These are phyloP conservation scores for Solanum virginianum DNA, from an alignment of 257 asterid species.

Conservation along the genomic window DNA sequence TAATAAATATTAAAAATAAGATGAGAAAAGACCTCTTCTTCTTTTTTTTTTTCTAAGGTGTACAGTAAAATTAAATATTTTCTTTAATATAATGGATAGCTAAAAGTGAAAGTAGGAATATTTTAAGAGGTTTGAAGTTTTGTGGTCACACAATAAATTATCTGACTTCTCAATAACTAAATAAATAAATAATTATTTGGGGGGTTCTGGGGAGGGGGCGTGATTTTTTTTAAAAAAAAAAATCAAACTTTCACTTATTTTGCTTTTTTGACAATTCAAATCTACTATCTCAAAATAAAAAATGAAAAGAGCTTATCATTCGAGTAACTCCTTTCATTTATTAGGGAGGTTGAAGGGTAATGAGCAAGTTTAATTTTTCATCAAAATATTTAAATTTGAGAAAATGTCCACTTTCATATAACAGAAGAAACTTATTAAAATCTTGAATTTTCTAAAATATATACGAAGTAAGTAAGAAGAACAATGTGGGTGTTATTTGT, in stretches of 20 bases:
- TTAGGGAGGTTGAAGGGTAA: background rate
- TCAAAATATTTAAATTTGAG: background rate
- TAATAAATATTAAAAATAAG: too few species aligned
- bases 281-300: too few species aligned
- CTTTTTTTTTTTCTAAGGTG: too few species aligned
- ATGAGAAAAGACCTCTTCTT: too few species aligned
- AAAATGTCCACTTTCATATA: background rate
- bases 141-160: background rate
- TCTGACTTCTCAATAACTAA: background rate
- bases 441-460: background rate
- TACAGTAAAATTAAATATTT: too few species aligned
- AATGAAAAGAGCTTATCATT: too few species aligned
- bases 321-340: too few species aligned
- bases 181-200: too few species aligned
- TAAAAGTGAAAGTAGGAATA: background rate
- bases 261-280: accelerated
- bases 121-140: background rate
- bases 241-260: too few species aligned
- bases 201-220: too few species aligned
- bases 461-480: background rate
- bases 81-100: too few species aligned
- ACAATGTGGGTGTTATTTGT: background rate
- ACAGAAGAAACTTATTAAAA: background rate
- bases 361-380: background rate
- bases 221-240: too few species aligned